These are phyloP conservation scores for Ambrosiella xylebori DNA, from an alignment of 2,329 filamentous ascomycete species.

Conservation along the genomic window DNA sequence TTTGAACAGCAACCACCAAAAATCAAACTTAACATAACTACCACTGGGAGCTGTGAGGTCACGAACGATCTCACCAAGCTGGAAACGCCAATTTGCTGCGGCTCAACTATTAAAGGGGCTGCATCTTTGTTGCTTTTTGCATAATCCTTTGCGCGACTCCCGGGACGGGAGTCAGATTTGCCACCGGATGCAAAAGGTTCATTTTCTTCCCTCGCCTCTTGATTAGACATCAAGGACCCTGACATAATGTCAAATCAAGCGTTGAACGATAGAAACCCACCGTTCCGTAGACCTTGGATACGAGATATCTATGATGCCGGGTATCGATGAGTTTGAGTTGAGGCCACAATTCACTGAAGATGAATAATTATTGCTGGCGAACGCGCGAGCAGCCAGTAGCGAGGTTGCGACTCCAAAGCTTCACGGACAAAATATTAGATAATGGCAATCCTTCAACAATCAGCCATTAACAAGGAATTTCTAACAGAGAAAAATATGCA, in stretches of 20 bases:
- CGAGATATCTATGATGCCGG: neutral
- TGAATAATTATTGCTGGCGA: too few relatives aligned
- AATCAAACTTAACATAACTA: conserved; percentile 52
- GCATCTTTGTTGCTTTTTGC: neutral
- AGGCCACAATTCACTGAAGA: neutral
- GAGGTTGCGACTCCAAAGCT: too few relatives aligned
- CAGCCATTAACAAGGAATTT: too few relatives aligned
- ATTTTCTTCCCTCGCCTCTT: too few relatives aligned
- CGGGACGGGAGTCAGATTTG: too few relatives aligned
- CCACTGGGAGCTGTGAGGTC: conserved; percentile 31
- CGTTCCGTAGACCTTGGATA: neutral
- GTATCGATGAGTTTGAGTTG: neutral
- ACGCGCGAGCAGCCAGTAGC: too few relatives aligned
- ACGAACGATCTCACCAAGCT: neutral
- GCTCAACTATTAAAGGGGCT: neutral
- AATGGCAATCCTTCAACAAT: too few relatives aligned
- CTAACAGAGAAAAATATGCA: too few relatives aligned
- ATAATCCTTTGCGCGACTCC: neutral
- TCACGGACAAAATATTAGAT: too few relatives aligned
- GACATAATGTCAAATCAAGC: too few relatives aligned
- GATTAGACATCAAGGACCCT: too few relatives aligned
- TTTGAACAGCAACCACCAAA: conserved; percentile 94
- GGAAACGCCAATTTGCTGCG: neutral
- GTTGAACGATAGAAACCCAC: neutral
- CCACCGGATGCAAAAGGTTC: too few relatives aligned